Evolutionary conservation across 805 yeast species (phyloP).

Genomic region (Alloascoidea hylecoeti): DNA sequence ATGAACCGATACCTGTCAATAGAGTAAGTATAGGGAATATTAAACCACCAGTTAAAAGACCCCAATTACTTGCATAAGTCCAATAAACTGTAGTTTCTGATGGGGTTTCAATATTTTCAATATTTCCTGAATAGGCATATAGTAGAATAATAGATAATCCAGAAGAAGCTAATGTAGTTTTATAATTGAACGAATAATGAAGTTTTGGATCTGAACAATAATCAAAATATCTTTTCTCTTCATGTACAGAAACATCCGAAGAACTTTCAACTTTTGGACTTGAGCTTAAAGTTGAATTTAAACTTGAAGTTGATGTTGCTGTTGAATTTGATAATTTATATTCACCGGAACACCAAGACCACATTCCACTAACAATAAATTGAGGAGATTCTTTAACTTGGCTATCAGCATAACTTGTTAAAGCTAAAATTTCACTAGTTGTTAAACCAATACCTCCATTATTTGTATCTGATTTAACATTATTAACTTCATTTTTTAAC

Average conservation of each 20-base stretch:
- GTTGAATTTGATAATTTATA: background rate
- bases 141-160: background rate
- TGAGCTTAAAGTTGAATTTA: background rate
- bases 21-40: background rate
- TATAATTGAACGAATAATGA: background rate
- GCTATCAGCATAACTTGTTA: background rate
- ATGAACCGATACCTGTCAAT: background rate
- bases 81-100: background rate
- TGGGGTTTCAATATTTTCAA: background rate
- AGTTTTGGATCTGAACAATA: background rate
- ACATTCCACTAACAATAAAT: background rate
- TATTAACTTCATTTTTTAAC: background rate
- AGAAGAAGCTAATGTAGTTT: background rate
- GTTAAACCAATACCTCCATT: background rate
- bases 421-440: background rate
- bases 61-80: background rate
- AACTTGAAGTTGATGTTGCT: background rate
- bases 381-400: background rate
- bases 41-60: background rate
- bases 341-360: constrained; percentile 1
- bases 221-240: background rate
- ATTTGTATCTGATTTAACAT: background rate
- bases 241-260: too few species aligned
- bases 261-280: too few species aligned
- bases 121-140: background rate